A percentile compares a stretch with the other conserved stretches of the same genome.
These are phyloP conservation scores for Monilinia aucupariae DNA, from an alignment of 2,329 filamentous ascomycete species.

Conservation along the genomic window DNA sequence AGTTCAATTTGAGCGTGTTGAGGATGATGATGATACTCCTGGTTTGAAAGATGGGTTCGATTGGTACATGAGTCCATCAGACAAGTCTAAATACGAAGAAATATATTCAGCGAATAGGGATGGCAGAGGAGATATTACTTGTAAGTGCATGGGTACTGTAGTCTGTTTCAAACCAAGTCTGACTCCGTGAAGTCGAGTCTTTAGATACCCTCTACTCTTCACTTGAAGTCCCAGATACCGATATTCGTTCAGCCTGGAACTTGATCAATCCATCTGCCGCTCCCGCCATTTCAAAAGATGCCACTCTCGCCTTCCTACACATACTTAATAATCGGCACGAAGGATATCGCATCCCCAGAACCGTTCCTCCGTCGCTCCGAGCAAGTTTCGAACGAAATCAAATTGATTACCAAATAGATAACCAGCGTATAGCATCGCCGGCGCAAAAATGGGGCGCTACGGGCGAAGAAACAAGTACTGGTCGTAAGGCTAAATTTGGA, in stretches of 20 bases:
- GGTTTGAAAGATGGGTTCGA: slow-evolving; percentile 95
- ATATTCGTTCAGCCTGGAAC: slow-evolving; percentile 92
- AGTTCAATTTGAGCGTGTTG: slow-evolving; percentile 77
- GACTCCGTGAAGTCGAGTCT: slow-evolving; percentile 54
- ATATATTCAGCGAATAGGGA: slow-evolving; percentile 94
- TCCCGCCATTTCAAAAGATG: slow-evolving; percentile 86
- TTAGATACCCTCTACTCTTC: slow-evolving; percentile 81
- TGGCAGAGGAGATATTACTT: slow-evolving; percentile 75
- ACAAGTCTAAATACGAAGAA: slow-evolving; percentile 92
- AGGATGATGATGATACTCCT: slow-evolving; percentile 74
- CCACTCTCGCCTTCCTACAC: slow-evolving; percentile 88
- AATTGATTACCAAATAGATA: slow-evolving; percentile 92
- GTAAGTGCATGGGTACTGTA: slow-evolving; percentile 44
- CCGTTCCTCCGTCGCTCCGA: slow-evolving; percentile 84
- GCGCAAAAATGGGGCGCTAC: slow-evolving; percentile 73
- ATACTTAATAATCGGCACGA: slow-evolving; percentile 95
- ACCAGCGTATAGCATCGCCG: slow-evolving; percentile 56
- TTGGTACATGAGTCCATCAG: slow-evolving; percentile 94
- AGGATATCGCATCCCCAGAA: slow-evolving; percentile 87
- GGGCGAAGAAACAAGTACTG: slow-evolving; percentile 72
- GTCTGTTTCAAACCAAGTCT: neutral
- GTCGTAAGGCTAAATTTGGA: slow-evolving; percentile 93
- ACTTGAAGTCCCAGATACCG: slow-evolving; percentile 66
- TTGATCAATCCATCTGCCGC: slow-evolving; percentile 87
- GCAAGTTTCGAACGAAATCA: slow-evolving; percentile 90